Percentiles rank a stretch among this genome's conserved stretches.
Evolutionary conservation across 495 filamentous ascomycete species (phyloP).

Genomic region (Daldinia bambusicola): DNA sequence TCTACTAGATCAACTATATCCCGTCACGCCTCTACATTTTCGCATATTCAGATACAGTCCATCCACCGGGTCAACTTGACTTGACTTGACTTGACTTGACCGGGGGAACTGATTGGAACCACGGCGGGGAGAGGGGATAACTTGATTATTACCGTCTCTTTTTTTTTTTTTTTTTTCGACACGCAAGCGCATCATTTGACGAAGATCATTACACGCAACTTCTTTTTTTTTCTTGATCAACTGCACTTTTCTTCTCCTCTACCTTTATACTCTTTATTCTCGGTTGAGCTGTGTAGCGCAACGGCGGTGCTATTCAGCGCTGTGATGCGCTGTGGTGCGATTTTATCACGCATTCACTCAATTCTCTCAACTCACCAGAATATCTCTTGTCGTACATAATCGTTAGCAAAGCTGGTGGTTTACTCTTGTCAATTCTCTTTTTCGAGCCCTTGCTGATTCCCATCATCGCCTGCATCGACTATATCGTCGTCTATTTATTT

Average conservation of each 20-base stretch:
- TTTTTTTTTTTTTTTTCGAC: no score
- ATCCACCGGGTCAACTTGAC: slow-evolving; percentile 10
- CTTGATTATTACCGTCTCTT: slow-evolving; percentile 22
- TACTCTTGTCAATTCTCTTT: slow-evolving; percentile 9
- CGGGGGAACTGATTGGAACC: slow-evolving; percentile 27
- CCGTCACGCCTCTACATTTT: background rate
- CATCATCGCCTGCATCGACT: background rate
- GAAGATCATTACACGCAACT: slow-evolving; percentile 1
- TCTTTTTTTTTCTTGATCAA: slow-evolving; percentile 1
- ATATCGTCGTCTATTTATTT: background rate
- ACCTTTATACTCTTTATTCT: background rate
- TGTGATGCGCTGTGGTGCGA: slow-evolving; percentile 14
- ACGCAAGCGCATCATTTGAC: slow-evolving; percentile 32
- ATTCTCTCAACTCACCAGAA: slow-evolving; percentile 22
- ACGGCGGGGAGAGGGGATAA: slow-evolving; percentile 9
- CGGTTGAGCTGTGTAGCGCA: slow-evolving; percentile 17
- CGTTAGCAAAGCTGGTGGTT: slow-evolving; percentile 21
- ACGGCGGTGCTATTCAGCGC: slow-evolving; percentile 16
- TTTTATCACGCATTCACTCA: slow-evolving; percentile 29
- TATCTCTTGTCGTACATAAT: slow-evolving; percentile 2
- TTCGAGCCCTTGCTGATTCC: slow-evolving; percentile 19
- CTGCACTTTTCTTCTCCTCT: background rate
- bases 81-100: slow-evolving; percentile 17
- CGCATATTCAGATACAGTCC: slow-evolving; percentile 1
- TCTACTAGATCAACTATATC: slow-evolving; percentile 17